phyloP scores from a whole-genome alignment of 1,284 basidiomycete species.

The Ganoderma sp. region DNA sequence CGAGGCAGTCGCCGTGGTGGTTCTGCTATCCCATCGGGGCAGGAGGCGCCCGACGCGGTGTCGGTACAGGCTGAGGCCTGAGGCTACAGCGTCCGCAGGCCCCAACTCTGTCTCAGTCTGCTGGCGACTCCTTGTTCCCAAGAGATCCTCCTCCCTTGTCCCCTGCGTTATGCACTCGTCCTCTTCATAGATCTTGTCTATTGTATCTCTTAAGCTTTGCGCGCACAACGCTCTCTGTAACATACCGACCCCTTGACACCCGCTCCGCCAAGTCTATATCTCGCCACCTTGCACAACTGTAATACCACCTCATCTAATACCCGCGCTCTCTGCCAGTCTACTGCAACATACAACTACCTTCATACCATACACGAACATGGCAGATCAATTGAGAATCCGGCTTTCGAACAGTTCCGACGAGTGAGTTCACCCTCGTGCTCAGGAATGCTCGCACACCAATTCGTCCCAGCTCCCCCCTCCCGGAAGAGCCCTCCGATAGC shows the following conservation, averaged over 20 bases:
- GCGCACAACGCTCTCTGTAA: constrained; percentile 21
- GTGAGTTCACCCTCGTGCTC: constrained; percentile 17
- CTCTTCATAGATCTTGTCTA: constrained; percentile 23
- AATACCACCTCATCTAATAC: constrained; percentile 23
- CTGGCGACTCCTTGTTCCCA: constrained; percentile 25
- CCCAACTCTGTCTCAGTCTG: constrained; percentile 12
- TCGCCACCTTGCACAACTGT: constrained; percentile 15
- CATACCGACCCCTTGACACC: constrained; percentile 5
- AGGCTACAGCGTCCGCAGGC: constrained; percentile 17
- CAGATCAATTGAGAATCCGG: constrained; percentile 24
- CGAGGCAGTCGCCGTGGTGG: neutral
- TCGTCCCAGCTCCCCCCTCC: constrained; percentile 23
- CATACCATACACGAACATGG: constrained; percentile 15
- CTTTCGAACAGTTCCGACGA: constrained; percentile 32
- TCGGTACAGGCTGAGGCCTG: constrained; percentile 5
- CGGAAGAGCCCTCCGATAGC: constrained; percentile 29
- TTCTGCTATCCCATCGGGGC: neutral
- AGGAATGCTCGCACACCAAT: constrained; percentile 12
- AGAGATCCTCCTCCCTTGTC: constrained; percentile 6
- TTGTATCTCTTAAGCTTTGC: constrained; percentile 25
- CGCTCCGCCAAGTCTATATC: constrained; percentile 5
- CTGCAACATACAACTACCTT: neutral
- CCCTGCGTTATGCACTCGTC: constrained; percentile 13
- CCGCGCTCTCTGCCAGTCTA: neutral
- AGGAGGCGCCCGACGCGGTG: constrained; percentile 12